Conservation (phyloP, 164 flowering plant genomes). For the Saururus chinensis region DNA sequence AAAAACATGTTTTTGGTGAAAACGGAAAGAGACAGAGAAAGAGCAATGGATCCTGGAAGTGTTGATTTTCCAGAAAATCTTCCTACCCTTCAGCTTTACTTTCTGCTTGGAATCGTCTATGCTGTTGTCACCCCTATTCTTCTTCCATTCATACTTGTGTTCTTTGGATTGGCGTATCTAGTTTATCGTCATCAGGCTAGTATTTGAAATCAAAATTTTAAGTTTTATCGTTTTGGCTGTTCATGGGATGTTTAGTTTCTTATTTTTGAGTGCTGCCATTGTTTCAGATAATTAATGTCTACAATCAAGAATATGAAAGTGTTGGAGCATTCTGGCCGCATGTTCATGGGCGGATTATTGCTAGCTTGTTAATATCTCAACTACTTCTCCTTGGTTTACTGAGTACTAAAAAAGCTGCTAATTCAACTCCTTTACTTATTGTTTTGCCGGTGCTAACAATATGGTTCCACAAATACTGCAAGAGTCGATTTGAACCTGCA, state of each 20-base stretch:
- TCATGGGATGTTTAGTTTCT: background rate
- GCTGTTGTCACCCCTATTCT: constrained; percentile 89
- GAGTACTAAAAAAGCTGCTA: constrained; percentile 80
- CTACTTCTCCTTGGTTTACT: constrained; percentile 79
- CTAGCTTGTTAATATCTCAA: constrained; percentile 80
- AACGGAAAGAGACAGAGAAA: constrained; percentile 81
- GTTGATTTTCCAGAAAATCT: constrained; percentile 61
- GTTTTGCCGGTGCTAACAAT: constrained; percentile 65
- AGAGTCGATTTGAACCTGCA: constrained; percentile 91
- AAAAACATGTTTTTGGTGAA: constrained; percentile 87
- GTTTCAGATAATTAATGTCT: constrained; percentile 81
- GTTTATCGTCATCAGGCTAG: constrained; percentile 96
- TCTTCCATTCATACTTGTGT: constrained; percentile 86
- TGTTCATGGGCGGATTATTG: constrained; percentile 81
- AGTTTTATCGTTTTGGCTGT: background rate
- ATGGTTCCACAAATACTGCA: constrained; percentile 81
- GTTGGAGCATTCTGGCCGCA: constrained; percentile 96
- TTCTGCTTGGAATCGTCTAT: constrained; percentile 84
- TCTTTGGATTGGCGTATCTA: constrained; percentile 85
- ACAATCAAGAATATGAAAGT: constrained; percentile 85
- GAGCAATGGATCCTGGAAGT: constrained; percentile 84
- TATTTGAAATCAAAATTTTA: background rate
- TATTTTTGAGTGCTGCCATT: background rate
- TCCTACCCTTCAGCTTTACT: constrained; percentile 84
- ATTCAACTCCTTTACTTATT: constrained; percentile 82